Base-by-base conservation (phyloP, 768 basidiomycete genomes). In the Xerocomellus amylosporus region DNA sequence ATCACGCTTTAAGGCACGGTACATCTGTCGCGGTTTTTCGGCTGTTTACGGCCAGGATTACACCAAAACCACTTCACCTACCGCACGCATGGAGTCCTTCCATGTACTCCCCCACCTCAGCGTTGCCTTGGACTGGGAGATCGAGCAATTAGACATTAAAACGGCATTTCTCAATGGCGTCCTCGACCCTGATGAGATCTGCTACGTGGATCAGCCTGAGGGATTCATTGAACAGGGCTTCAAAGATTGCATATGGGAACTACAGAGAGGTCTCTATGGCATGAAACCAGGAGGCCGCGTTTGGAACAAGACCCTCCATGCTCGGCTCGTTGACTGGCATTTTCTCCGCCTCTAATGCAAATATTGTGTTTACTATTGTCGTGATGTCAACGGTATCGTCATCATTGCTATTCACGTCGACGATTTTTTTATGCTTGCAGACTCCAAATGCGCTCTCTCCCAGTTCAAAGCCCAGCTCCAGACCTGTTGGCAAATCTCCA, bases 391-490 rank as follows among this genome's bases (percentile, higher is more conserved):
- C 0, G 63, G 65, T 0, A 69, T 47, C 0, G 54, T 73, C 8
- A 59, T 78, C 12, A 46, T 71, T 0, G 64, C 60, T 0, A 64
- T 75, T 2, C 70, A 75, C 44, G 72, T 78, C 6, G 70, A 77
- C 45, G 73, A 74, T 47, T 65, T 71, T 42, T 45, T 71, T 0
- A 49, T 54, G 1, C 34, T 63, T 63, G 4, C 58, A 2, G 14
- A 36, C 6, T 5, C 13, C 5, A 5, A 15, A 1, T 15, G 2
- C 1, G 13, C 34, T 3, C 34, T 36, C 15, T 14, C 15, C 3
- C 14, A 15, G 14, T 36, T 36, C 15, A 13, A 36, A 4, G 2
- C 13, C 15, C 34, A 36, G 4, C 13, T 36, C 0, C 15, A 17
- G 1, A 36, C 34, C 4, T 13, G 13, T 1, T 15, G 34, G 34